Evolutionary conservation across 2,329 filamentous ascomycete species (phyloP), one percentile per base, ranked within the genome.

Genomic region (Byssochlamys sp.): DNA sequence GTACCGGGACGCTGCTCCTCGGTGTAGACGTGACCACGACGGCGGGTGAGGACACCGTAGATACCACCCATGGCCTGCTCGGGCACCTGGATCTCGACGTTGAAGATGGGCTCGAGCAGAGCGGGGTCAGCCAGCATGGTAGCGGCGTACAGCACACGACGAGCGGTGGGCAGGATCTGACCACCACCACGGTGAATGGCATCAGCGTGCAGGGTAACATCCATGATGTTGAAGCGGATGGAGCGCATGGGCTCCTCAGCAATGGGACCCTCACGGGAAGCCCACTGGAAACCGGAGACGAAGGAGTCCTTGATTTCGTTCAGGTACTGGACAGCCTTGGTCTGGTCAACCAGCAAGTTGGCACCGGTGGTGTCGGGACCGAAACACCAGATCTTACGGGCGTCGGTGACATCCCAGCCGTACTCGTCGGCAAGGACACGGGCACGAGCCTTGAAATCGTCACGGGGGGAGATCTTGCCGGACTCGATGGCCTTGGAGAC

Each of bases 281-380:
- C 94, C 94, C 94, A 99, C 81, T 99, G 94, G 91, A 99, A 99
- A 87, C 94, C 94, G 69, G 94, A 97, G 74, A 97, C 91, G 69
- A 97, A 88, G 61, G 92, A 97, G 76, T 99, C 94, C 89, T 99
- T 99, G 87, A 99, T 99, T 89, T 99, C 94, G 83, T 90, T 94
- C 74, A 99, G 85, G 87, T 97, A 99, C 84, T 99, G 94, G 67
- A 99, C 94, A 70, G 94, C 94, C 90, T 97, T 99, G 84, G 92
- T 96, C 88, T 97, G 94, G 81, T 99, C 94, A 74, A 99, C 87
- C 70, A 99, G 83, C 84, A 99, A 82, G 87, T 99, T 99, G 85
- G 94, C 88, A 78, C 94, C 94, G 74, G 83, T 94, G 77, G 91
- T 95, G 79, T 99, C 94, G 71, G 94, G 94, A 80, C 94, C 94